Percentiles rank a stretch among this genome's conserved stretches.
phyloP scores from a whole-genome alignment of 768 basidiomycete genomes.

The Mycena galopus region DNA sequence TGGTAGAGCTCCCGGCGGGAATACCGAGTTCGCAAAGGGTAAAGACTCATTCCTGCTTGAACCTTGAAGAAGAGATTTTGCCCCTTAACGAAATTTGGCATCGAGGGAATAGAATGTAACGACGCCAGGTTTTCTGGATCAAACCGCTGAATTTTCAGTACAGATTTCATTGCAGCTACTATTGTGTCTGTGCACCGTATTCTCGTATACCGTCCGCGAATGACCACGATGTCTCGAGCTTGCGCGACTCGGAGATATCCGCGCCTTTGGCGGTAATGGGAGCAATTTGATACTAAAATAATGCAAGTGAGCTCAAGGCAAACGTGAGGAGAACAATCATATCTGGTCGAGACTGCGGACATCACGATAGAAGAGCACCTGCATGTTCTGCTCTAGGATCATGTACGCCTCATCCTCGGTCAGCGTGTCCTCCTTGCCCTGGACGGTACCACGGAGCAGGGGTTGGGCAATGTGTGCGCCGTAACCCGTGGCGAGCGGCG shows the following conservation, averaged over 20 bases:
- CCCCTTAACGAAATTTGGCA: no score
- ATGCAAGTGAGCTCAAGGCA: not conserved
- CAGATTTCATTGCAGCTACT: conserved; percentile 28
- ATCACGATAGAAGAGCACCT: conserved; percentile 96
- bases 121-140: no score
- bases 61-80: no score
- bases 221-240: conserved; percentile 85
- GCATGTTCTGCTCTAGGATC: conserved; percentile 89
- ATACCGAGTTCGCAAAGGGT: no score
- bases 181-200: conserved; percentile 94
- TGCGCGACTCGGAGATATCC: conserved; percentile 81
- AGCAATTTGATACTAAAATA: conserved; percentile 92
- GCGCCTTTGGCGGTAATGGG: conserved; percentile 85
- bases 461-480: conserved; percentile 95
- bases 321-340: conserved; percentile 32
- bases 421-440: conserved; percentile 80
- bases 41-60: no score
- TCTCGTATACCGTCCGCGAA: conserved; percentile 95
- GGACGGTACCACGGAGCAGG: conserved; percentile 90
- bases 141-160: conserved; percentile 11
- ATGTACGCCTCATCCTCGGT: conserved; percentile 83
- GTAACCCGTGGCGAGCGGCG: conserved; percentile 95
- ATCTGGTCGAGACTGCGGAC: conserved; percentile 97
- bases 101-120: no score
- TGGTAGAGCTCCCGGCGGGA: no score